phyloP scores from a whole-genome alignment of 106 monocot species.

The Dendrobium catenatum region DNA sequence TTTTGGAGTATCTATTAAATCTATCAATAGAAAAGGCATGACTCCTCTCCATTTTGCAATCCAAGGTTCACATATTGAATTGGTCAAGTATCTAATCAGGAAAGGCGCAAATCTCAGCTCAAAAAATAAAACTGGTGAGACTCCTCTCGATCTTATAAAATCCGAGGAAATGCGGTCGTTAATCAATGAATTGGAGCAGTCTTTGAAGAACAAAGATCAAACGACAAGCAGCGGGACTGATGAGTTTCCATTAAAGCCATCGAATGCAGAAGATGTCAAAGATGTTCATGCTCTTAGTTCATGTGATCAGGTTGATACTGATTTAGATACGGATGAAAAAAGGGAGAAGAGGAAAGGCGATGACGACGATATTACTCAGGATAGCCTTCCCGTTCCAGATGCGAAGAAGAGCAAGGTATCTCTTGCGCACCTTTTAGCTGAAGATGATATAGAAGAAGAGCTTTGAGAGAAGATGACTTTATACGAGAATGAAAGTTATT shows the following conservation, averaged over 20 bases:
- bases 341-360: conserved; percentile 25
- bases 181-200: conserved; percentile 36
- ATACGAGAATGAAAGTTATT: no score
- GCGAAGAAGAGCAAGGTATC: conserved; percentile 35
- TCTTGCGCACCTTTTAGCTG: conserved; percentile 37
- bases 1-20: conserved; percentile 63
- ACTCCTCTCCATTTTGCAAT: conserved; percentile 82
- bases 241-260: not conserved
- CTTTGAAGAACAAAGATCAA: conserved; percentile 18
- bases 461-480: not conserved
- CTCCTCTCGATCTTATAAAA: conserved; percentile 47
- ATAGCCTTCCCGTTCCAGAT: not conserved
- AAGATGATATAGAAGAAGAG: conserved; percentile 22
- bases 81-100: conserved; percentile 61
- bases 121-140: conserved; percentile 75
- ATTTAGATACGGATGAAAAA: not conserved
- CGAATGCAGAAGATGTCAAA: conserved; percentile 4
- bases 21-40: conserved; percentile 72
- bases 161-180: conserved; percentile 43
- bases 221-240: not conserved
- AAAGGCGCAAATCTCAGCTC: conserved; percentile 62
- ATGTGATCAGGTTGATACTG: no score
- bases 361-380: conserved; percentile 3
- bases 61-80: conserved; percentile 65
- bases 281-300: not conserved